These are phyloP conservation scores for Teunomyces panamensis DNA, from an alignment of 805 yeast species.

Conservation along the genomic window DNA sequence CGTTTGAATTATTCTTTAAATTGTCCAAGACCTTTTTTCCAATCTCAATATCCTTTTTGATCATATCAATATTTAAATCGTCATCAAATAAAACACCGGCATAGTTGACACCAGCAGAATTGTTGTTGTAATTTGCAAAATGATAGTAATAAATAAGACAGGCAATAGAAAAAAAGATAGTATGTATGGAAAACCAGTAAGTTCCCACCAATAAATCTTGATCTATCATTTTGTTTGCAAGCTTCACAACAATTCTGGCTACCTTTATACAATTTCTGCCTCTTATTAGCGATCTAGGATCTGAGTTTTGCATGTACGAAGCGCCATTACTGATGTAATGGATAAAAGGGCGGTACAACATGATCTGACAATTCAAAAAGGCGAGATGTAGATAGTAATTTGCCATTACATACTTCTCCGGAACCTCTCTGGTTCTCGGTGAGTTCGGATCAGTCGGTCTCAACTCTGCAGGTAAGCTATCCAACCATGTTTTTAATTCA, in stretches of 20 bases:
- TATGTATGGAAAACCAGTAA: conserved; percentile 89
- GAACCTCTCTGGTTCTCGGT: conserved; percentile 21
- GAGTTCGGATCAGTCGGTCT: conserved; percentile 64
- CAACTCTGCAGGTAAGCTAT: conserved; percentile 64
- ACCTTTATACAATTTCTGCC: conserved; percentile 83
- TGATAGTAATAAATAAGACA: conserved; percentile 80
- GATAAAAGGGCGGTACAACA: conserved; percentile 83
- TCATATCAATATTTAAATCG: conserved; percentile 49
- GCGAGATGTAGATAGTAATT: conserved; percentile 71
- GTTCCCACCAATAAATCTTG: conserved; percentile 74
- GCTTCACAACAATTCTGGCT: conserved; percentile 75
- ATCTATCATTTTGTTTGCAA: conserved; percentile 77
- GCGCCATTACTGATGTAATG: conserved; percentile 68
- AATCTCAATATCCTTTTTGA: conserved; percentile 69
- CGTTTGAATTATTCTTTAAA: conserved; percentile 69
- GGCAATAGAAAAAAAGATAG: conserved; percentile 85
- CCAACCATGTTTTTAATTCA: conserved; percentile 70
- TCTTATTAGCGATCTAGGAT: conserved; percentile 62
- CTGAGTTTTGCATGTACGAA: conserved; percentile 27
- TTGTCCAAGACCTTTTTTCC: conserved; percentile 73
- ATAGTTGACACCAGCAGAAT: conserved; percentile 33
- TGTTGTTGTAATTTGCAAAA: conserved; percentile 36
- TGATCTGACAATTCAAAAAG: conserved; percentile 73
- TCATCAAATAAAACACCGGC: conserved; percentile 46
- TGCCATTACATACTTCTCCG: conserved; percentile 64